Percentiles rank a stretch among this genome's conserved stretches.
These are phyloP conservation scores for Colletotrichum neosansevieriae DNA, from an alignment of 2,329 filamentous ascomycete species.

Conservation along the genomic window DNA sequence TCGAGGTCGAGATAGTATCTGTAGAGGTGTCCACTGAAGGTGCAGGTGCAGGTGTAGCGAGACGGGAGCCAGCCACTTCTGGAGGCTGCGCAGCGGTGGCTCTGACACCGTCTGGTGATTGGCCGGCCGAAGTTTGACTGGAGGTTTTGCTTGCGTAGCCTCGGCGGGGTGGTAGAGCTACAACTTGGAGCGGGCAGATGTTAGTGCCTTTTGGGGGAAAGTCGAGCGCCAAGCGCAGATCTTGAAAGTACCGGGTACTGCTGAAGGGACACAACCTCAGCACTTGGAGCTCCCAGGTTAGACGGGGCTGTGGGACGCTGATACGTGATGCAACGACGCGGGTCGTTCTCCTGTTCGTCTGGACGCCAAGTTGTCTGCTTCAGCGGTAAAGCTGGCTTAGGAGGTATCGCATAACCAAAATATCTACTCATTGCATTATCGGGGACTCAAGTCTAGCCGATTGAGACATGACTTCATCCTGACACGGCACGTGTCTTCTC, in stretches of 20 bases:
- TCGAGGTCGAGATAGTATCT: constrained; percentile 24
- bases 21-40: constrained; percentile 32
- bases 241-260: constrained; percentile 30
- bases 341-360: not conserved
- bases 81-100: constrained; percentile 32
- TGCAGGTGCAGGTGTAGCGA: constrained; percentile 15
- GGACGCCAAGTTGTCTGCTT: not conserved
- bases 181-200: constrained; percentile 8
- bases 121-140: constrained; percentile 22
- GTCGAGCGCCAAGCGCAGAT: constrained; percentile 24
- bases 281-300: constrained; percentile 16
- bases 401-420: not conserved
- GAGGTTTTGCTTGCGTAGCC: constrained; percentile 33
- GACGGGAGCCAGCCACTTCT: constrained; percentile 31
- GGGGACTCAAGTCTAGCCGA: constrained; percentile 9
- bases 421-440: not conserved
- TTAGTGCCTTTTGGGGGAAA: constrained; percentile 6
- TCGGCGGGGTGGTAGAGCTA: constrained; percentile 39
- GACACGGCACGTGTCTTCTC: constrained; percentile 31
- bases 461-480: constrained; percentile 28
- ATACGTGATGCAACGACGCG: constrained; percentile 15
- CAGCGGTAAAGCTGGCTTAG: not conserved
- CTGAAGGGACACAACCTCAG: not conserved
- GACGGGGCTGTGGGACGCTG: not conserved
- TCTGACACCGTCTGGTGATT: constrained; percentile 23